A percentile compares a stretch with the other conserved stretches of the same genome.
These are phyloP conservation scores for Corymbia citriodora DNA, from an alignment of 441 rosid species.

Conservation along the genomic window DNA sequence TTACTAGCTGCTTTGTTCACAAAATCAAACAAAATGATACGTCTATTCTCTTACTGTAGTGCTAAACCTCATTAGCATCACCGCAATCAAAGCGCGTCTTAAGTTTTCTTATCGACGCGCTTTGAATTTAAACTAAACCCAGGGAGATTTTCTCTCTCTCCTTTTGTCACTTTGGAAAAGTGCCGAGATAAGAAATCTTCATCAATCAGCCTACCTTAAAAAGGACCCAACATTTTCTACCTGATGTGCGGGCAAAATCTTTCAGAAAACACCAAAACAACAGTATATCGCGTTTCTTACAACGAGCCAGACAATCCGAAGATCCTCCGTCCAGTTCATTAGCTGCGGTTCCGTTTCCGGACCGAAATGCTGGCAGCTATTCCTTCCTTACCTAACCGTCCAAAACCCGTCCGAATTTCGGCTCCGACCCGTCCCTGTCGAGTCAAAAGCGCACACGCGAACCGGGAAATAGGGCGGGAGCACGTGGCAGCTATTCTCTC, in stretches of 20 bases:
- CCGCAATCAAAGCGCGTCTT: background rate
- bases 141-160: no score
- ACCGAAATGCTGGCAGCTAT: background rate
- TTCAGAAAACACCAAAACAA: background rate
- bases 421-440: background rate
- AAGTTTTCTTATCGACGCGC: background rate
- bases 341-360: no score
- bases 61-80: background rate
- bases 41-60: accelerated
- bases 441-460: background rate
- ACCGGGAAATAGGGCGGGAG: background rate
- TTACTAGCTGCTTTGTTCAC: background rate
- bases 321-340: background rate
- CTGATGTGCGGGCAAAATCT: background rate
- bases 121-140: background rate
- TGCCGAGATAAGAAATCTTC: background rate
- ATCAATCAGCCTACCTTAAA: background rate
- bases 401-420: background rate
- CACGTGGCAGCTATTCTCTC: background rate
- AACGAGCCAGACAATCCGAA: background rate
- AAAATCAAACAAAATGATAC: background rate
- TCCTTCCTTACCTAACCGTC: background rate
- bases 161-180: background rate
- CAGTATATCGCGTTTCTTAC: background rate
- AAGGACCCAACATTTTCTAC: background rate